phyloP scores from a whole-genome alignment of 2,329 filamentous ascomycete species.

The Lithohypha guttulata region DNA sequence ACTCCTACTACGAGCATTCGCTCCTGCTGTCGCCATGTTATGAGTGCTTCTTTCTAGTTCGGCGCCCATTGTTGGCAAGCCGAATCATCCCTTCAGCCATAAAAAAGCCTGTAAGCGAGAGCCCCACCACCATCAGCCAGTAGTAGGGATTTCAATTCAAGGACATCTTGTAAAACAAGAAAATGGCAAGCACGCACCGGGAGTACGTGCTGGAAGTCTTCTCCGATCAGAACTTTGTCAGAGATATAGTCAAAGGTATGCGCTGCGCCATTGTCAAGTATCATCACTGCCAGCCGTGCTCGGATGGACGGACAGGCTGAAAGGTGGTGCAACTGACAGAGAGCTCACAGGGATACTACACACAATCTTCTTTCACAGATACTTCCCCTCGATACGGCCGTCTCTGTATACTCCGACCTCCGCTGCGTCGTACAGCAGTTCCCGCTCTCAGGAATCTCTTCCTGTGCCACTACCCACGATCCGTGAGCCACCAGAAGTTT shows the following conservation, averaged over 20 bases:
- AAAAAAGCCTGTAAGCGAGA: too few relatives aligned
- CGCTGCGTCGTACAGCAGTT: conserved; percentile 11
- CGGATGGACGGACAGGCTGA: not conserved
- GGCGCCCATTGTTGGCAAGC: conserved; percentile 22
- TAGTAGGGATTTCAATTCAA: too few relatives aligned
- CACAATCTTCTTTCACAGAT: conserved; percentile 97
- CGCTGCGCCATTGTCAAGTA: conserved; percentile 1
- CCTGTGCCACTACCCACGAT: conserved; percentile 84
- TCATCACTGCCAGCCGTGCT: not conserved
- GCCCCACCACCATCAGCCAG: too few relatives aligned
- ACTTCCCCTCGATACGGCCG: conserved; percentile 78
- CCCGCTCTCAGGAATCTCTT: conserved; percentile 16
- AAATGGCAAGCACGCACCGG: conserved; percentile 46
- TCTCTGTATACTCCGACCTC: conserved; percentile 48
- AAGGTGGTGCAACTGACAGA: conserved; percentile 12
- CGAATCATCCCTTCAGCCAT: not conserved
- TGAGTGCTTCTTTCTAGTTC: conserved; percentile 12
- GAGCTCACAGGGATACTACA: conserved; percentile 64
- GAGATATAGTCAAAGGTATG: conserved; percentile 84
- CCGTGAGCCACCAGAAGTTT: conserved; percentile 70
- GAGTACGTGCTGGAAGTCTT: conserved; percentile 93
- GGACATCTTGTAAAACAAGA: too few relatives aligned
- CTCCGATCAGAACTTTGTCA: conserved; percentile 77
- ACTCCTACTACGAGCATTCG: conserved; percentile 1
- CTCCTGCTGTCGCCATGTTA: conserved; percentile 5